Evolutionary conservation across 768 basidiomycete genomes (phyloP).

Genomic region (Pilatotrama ljubarskyi): DNA sequence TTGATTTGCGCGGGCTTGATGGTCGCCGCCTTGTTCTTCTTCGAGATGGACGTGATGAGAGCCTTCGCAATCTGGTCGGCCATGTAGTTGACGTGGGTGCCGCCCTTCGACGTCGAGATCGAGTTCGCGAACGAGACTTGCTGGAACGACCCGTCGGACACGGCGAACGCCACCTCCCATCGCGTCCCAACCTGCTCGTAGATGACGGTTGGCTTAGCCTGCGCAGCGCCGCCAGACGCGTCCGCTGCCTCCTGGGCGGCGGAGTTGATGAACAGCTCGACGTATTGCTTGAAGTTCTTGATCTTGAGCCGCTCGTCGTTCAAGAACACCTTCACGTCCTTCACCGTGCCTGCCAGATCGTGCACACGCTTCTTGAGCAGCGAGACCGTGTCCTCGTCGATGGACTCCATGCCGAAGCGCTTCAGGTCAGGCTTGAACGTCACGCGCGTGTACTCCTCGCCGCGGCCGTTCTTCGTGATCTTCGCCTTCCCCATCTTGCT

Average conservation of each 20-base stretch:
- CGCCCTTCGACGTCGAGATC: constrained; percentile 95
- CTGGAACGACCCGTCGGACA: constrained; percentile 90
- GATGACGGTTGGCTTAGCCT: constrained; percentile 73
- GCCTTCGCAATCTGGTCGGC: constrained; percentile 89
- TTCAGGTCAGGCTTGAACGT: constrained; percentile 91
- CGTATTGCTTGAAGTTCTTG: constrained; percentile 96
- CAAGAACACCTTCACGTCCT: constrained; percentile 89
- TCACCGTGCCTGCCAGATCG: constrained; percentile 95
- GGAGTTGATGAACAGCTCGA: constrained; percentile 88
- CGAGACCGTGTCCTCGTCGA: constrained; percentile 89
- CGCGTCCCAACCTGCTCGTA: constrained; percentile 79
- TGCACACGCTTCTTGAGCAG: constrained; percentile 93
- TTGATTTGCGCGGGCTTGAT: constrained; percentile 94
- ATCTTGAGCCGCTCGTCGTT: constrained; percentile 91
- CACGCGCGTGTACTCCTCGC: constrained; percentile 90
- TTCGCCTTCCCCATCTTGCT: constrained; percentile 81
- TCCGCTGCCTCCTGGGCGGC: constrained; percentile 69
- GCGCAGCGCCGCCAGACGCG: constrained; percentile 75
- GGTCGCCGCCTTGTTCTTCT: constrained; percentile 97
- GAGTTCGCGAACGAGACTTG: constrained; percentile 98
- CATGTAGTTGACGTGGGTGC: constrained; percentile 85
- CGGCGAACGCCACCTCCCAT: constrained; percentile 95
- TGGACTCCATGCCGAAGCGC: constrained; percentile 87
- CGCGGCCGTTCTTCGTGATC: constrained; percentile 86
- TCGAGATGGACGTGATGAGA: constrained; percentile 77